Evolutionary conservation across 768 basidiomycete genomes (phyloP), one percentile per base, ranked within the genome.

Genomic region (Lactarius quietus): DNA sequence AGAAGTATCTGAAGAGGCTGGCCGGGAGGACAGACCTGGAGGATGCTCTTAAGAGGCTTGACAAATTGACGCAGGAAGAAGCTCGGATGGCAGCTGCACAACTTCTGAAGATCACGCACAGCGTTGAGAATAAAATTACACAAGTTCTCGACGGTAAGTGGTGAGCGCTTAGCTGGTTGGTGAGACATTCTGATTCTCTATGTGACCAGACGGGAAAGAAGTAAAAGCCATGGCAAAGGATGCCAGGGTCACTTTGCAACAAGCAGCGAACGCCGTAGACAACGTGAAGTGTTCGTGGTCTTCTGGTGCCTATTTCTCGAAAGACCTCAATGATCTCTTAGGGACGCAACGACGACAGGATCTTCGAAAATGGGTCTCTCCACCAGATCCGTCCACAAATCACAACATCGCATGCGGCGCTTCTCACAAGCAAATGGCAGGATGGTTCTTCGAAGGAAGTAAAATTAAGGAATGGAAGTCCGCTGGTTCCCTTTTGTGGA

Each of bases 381-480:
- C 60, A 18, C 60, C 60, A 7, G 51, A 61, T 39, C 36, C 51
- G 29, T 61, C 51, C 8, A 39, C 20, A 20, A 61, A 61, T 53
- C 48, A 53, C 51, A 35, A 48, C 31, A 54, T 54, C 31, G 52
- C 52, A 12, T 54, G 52, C 52, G 31, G 28, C 31, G 52, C 52
- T 18, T 31, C 29, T 31, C 58, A 59, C 3, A 31, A 48, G 10
- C 41, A n/a, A 20, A 48, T 31, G 2, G 60, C 51, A 3, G 43
- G 23, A 18, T 61, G 60, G 60, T 53, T 61, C 33, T 26, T 57
- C 12, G 45, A 48, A 48, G 45, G 45, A 23, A 48, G 10, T 48
- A 48, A 48, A 48, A 48, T 48, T 6, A 48, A 26, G 45, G 45
- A 48, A 23, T 48, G 45, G 45, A 48, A 48, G 45, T 12, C 45